A percentile compares a stretch with the other conserved stretches of the same genome.
Conservation (phyloP, 345 rosid species). For the Acer campestre region DNA sequence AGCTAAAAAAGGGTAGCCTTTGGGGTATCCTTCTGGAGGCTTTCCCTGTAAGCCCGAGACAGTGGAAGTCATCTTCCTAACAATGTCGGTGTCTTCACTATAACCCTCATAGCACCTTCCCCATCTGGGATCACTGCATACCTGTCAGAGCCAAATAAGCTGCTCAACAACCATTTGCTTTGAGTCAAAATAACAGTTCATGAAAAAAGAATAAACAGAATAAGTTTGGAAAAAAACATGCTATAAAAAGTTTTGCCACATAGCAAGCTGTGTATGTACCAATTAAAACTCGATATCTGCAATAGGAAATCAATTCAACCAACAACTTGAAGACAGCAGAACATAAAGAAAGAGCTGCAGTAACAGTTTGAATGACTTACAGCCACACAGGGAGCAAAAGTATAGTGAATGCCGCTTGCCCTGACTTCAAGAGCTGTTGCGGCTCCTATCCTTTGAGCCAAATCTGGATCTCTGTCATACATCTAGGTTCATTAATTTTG, state of each 20-base stretch:
- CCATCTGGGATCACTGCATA: constrained; percentile 83
- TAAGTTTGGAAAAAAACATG: neutral
- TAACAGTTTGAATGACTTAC: constrained; percentile 44
- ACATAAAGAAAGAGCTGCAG: neutral
- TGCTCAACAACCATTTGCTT: constrained; percentile 2
- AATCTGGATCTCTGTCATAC: constrained; percentile 60
- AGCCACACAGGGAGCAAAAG: constrained; percentile 85
- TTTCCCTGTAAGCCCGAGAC: constrained; percentile 79
- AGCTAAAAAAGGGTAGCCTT: constrained; percentile 77
- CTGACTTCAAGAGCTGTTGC: constrained; percentile 92
- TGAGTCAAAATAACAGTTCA: neutral
- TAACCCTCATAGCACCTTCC: constrained; percentile 87
- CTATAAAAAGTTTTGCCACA: no score
- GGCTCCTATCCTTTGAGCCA: constrained; percentile 63
- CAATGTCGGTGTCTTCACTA: constrained; percentile 65
- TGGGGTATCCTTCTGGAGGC: constrained; percentile 67
- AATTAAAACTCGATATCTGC: no score
- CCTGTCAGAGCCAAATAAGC: constrained; percentile 46
- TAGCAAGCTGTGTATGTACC: neutral
- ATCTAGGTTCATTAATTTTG: constrained; percentile 24
- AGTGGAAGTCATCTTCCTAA: constrained; percentile 65
- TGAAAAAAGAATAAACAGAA: neutral
- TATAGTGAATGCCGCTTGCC: constrained; percentile 80
- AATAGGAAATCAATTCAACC: neutral
- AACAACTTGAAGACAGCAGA: neutral